Evolutionary conservation across 768 basidiomycete genomes (phyloP), one percentile per base, ranked within the genome.

Genomic region (Suillus weaverae): DNA sequence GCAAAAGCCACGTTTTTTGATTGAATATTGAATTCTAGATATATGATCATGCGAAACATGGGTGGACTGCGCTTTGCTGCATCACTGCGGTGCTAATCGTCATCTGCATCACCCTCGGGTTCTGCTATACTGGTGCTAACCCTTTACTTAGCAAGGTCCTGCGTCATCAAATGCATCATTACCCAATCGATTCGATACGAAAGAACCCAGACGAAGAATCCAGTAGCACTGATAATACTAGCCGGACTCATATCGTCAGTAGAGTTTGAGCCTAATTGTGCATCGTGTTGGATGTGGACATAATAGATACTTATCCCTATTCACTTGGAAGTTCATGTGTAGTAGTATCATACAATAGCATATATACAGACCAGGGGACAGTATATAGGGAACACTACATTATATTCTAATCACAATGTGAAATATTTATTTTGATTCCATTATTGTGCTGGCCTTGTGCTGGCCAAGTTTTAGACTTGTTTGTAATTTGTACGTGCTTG

Each of bases 1-100:
- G 43, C 5, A 22, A 50, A 26, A 18, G 41, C 61, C 33, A 14
- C 36, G 51, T 22, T 60, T 26, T 39, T 60, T 61, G 22, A 67
- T 62, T 56, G 59, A 22, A 64, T 59, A 16, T 60, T 67, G 43
- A 30, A 44, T 10, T 57, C 6, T 43, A 91, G 89, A 80, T 91
- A 32, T 91, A 89, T 68, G 83, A 85, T 65, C 83, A 83, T 71
- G 65, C 81, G 38, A 73, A 64, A 36, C 74, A 79, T 18, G 90
- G 90, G 8, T 92, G 90, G 90, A 75, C 81, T 56, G 84, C 81
- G 16, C 71, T 91, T 8, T 87, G 83, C 66, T 69, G 84, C 32
- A 71, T 90, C 16, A 78, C 80, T 14, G 74, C 79, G 3, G 82
- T 78, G 3, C 64, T 88, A 11, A 73, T 86, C 33, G 61, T 71